phyloP scores from a whole-genome alignment of 441 rosid genomes.

The Corymbia calophylla region DNA sequence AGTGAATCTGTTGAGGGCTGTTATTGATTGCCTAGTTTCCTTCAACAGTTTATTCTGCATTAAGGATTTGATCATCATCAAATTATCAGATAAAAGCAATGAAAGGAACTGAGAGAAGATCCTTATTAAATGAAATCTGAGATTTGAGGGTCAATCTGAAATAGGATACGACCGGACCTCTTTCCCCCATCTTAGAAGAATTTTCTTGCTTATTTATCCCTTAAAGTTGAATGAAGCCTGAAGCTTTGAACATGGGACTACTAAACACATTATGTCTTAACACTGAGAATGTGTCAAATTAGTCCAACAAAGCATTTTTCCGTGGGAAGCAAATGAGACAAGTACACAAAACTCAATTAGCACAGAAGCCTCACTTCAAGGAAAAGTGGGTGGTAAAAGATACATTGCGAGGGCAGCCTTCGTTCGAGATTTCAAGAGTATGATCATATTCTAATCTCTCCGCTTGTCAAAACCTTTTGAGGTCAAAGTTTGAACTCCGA shows the following conservation, averaged over 20 bases:
- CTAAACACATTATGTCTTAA: not conserved
- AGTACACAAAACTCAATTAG: not conserved
- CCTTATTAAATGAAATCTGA: not conserved
- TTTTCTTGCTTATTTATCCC: not conserved
- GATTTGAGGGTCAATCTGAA: not conserved
- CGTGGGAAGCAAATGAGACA: not conserved
- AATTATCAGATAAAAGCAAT: not conserved
- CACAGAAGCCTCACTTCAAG: not conserved
- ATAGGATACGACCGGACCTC: not conserved
- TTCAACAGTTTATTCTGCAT: conserved; percentile 55
- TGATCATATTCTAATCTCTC: not conserved
- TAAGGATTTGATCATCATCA: not conserved
- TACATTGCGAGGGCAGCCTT: not conserved
- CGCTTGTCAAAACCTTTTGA: not conserved
- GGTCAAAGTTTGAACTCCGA: not conserved
- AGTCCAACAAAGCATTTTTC: not conserved
- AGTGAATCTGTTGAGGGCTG: conserved; percentile 45
- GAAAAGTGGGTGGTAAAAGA: not conserved
- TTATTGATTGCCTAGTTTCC: conserved; percentile 40
- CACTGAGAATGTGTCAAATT: not conserved
- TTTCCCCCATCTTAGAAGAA: not conserved
- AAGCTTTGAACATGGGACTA: not conserved
- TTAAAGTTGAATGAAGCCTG: not conserved
- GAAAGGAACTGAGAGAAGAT: not conserved
- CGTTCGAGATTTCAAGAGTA: not conserved